A percentile compares a stretch with the other conserved stretches of the same genome.
phyloP scores from a whole-genome alignment of 2,329 filamentous ascomycete genomes.

The Claviceps sp. region DNA sequence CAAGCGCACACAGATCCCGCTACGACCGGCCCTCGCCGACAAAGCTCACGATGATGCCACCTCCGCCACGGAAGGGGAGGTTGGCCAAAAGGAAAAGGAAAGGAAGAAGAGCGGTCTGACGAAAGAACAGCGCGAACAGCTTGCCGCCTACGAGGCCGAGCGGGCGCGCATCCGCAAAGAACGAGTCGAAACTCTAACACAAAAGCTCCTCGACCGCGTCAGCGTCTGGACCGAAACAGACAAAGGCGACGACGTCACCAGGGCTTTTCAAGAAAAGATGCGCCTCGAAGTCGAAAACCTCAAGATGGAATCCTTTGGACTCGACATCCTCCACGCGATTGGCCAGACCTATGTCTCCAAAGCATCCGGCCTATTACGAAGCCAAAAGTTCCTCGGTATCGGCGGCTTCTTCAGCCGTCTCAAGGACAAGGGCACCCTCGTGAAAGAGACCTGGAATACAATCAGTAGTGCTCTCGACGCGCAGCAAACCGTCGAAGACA shows the following conservation, averaged over 20 bases:
- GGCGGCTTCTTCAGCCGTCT: conserved; percentile 87
- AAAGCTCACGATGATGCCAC: conserved; percentile 56
- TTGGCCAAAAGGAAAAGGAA: conserved; percentile 52
- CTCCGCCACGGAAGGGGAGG: conserved; percentile 46
- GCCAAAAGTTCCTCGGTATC: conserved; percentile 93
- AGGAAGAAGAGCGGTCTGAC: conserved; percentile 80
- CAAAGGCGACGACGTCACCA: conserved; percentile 71
- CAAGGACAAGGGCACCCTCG: conserved; percentile 90
- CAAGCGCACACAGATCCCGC: conserved; percentile 45
- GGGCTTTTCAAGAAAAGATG: conserved; percentile 87
- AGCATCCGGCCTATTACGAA: conserved; percentile 76
- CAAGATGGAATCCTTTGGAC: conserved; percentile 97
- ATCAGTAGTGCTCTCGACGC: conserved; percentile 93
- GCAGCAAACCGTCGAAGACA: conserved; percentile 97
- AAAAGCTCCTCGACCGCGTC: conserved; percentile 79
- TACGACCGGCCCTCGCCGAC: conserved; percentile 79
- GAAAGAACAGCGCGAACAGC: conserved; percentile 87
- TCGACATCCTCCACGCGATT: conserved; percentile 92
- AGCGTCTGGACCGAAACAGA: conserved; percentile 97
- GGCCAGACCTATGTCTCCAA: conserved; percentile 84
- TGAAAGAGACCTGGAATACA: conserved; percentile 98
- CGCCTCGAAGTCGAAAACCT: conserved; percentile 90
- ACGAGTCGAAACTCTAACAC: conserved; percentile 69
- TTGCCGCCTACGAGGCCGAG: conserved; percentile 79
- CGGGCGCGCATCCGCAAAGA: conserved; percentile 74